Percentiles rank a stretch among this genome's conserved stretches.
Evolutionary conservation across 1,284 basidiomycete genomes (phyloP).

Genomic region (Ganoderma sinense): DNA sequence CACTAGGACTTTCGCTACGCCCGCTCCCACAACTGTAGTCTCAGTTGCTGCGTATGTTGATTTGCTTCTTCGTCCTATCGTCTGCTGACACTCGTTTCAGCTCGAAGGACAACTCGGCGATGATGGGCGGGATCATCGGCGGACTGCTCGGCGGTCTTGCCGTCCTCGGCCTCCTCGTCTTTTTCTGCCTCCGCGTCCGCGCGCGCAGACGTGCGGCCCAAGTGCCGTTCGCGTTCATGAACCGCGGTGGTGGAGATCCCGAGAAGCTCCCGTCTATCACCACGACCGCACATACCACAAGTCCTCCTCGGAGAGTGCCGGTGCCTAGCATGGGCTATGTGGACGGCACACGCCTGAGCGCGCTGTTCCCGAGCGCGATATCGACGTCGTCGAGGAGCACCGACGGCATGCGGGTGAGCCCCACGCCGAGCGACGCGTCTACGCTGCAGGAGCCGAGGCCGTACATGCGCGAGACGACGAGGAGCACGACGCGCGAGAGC

Average conservation of each 20-base stretch:
- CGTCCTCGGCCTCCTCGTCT: conserved; percentile 24
- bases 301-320: neutral
- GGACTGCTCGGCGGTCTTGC: conserved; percentile 28
- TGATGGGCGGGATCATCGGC: conserved; percentile 28
- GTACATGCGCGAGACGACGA: neutral
- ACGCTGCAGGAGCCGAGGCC: neutral
- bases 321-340: neutral
- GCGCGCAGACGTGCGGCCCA: conserved; percentile 22
- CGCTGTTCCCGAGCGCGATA: neutral
- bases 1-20: conserved; percentile 15
- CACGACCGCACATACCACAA: neutral
- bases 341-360: neutral
- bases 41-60: conserved; percentile 9
- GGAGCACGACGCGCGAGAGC: neutral
- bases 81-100: neutral
- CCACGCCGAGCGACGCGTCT: neutral
- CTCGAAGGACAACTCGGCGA: conserved; percentile 9
- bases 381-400: neutral
- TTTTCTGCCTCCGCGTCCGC: conserved; percentile 31
- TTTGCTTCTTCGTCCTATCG: no score
- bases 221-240: neutral
- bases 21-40: conserved; percentile 3
- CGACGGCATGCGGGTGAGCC: neutral
- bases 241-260: neutral
- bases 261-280: neutral